Evolutionary conservation across 2,329 filamentous ascomycete genomes (phyloP).

Genomic region (Myriosclerotinia scirpicola): DNA sequence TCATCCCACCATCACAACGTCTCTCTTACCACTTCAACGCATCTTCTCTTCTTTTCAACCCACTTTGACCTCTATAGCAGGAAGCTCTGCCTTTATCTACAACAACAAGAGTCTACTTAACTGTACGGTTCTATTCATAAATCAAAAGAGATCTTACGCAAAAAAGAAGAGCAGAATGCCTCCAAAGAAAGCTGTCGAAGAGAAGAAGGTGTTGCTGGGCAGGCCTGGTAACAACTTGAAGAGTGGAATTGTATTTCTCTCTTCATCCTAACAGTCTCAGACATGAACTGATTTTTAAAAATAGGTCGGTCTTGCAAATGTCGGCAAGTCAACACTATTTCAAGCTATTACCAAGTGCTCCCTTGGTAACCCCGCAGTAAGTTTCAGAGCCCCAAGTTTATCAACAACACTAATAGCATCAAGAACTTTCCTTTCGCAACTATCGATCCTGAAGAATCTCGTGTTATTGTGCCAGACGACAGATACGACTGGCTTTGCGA

Average conservation of each 20-base stretch:
- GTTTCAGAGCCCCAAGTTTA: constrained; percentile 44
- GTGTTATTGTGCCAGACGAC: constrained; percentile 93
- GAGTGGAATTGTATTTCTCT: constrained; percentile 86
- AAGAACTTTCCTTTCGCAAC: constrained; percentile 99
- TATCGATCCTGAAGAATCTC: constrained; percentile 97
- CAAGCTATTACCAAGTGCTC: constrained; percentile 98
- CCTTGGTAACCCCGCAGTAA: constrained; percentile 93
- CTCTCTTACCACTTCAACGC: constrained; percentile 41
- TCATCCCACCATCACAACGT: constrained; percentile 35
- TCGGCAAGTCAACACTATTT: constrained; percentile 99
- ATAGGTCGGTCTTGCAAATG: constrained; percentile 96
- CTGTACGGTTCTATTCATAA: constrained; percentile 44
- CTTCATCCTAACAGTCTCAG: constrained; percentile 4
- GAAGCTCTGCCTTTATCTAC: constrained; percentile 48
- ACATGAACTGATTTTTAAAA: constrained; percentile 11
- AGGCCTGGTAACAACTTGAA: constrained; percentile 97
- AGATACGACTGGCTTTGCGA: constrained; percentile 94
- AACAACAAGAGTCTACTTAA: constrained; percentile 38
- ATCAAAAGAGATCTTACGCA: constrained; percentile 57
- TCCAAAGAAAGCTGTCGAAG: constrained; percentile 87
- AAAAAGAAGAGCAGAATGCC: constrained; percentile 63
- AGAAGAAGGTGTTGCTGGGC: constrained; percentile 96
- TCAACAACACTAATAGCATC: constrained; percentile 28
- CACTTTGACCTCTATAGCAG: constrained; percentile 53
- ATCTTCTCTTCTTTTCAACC: constrained; percentile 52